Evolutionary conservation across 163 green algal species (phyloP), one percentile per base, ranked within the genome.

Genomic region (Chlorella variabilis): DNA sequence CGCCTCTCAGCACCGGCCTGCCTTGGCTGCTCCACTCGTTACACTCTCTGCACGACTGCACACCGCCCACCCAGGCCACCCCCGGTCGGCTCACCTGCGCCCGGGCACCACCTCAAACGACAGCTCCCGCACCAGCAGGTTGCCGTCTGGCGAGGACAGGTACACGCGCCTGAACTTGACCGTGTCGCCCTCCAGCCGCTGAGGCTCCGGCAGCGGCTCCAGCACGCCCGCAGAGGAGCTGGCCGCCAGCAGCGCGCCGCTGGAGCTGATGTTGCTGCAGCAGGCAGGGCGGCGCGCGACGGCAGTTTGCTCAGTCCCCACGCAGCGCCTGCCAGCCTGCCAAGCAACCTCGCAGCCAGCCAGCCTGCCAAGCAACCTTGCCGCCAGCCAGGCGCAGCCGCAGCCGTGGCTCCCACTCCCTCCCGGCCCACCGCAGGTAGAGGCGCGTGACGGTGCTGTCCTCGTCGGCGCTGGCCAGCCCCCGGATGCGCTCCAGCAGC

Each of bases 121-220:
- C 63, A 99, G 90, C 69, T 98, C 93, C 54, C 93, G 85, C 45
- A 98, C 89, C 71, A 98, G 89, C 4, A 89, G 71, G 0, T 85
- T 93, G 68, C 94, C 95, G 73, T 99, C 96, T 21, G 95, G 96
- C 2, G 93, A 84, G 78, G 93, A 89, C 54, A 98, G 90, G 17
- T 91, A 91, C 51, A 98, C 89, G 34, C 93, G 75, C 23, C 39
- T 95, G 90, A 77, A 80, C 78, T 62, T 27, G 36, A 96, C 91
- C 58, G 76, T 83, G 27, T 90, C 75, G 2, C 91, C 91, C 15
- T 63, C 75, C 34, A 88, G 45, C 42, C 88, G 84, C 67, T 63
- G 71, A 1, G 90, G 89, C 34, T 89, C 82, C 2, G 83, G 80
- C 71, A 88, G 34, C 33, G 63, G 76, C 65, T 76, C 63, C 66